A percentile compares a stretch with the other conserved stretches of the same genome.
These are phyloP conservation scores for Solanum clarkiae DNA, from an alignment of 257 asterid genomes.

Conservation along the genomic window DNA sequence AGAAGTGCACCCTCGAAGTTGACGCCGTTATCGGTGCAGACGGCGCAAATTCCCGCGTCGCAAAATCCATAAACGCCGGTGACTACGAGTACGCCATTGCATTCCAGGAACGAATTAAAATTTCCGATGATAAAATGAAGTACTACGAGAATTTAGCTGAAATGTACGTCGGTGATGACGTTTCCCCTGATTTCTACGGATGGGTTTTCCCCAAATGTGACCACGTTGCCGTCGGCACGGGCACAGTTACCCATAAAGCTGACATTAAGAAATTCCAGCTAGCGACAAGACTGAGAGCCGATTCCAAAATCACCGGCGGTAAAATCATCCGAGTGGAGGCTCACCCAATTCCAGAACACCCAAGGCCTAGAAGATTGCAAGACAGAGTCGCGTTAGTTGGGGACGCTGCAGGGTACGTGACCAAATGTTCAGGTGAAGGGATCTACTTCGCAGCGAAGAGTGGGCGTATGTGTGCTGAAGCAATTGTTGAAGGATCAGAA, in stretches of 20 bases:
- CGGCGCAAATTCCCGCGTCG: slow-evolving; percentile 95
- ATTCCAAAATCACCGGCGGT: slow-evolving; percentile 62
- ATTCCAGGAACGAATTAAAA: slow-evolving; percentile 76
- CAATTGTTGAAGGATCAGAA: slow-evolving; percentile 74
- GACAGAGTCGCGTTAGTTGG: slow-evolving; percentile 77
- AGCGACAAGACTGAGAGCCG: slow-evolving; percentile 72
- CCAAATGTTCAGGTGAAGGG: slow-evolving; percentile 89
- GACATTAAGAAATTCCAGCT: slow-evolving; percentile 74
- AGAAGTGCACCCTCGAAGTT: slow-evolving; percentile 55
- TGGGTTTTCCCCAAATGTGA: slow-evolving; percentile 96
- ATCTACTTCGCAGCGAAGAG: slow-evolving; percentile 87
- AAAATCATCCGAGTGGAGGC: slow-evolving; percentile 86
- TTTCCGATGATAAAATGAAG: slow-evolving; percentile 80
- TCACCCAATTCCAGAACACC: slow-evolving; percentile 89
- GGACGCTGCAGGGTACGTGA: slow-evolving; percentile 88
- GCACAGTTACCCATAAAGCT: slow-evolving; percentile 80
- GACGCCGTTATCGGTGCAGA: slow-evolving; percentile 91
- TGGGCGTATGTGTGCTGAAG: slow-evolving; percentile 93
- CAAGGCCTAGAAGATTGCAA: slow-evolving; percentile 53
- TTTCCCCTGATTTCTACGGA: slow-evolving; percentile 87
- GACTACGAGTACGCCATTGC: slow-evolving; percentile 95
- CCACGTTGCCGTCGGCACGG: slow-evolving; percentile 95
- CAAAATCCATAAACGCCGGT: slow-evolving; percentile 73
- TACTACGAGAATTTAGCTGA: slow-evolving; percentile 72
- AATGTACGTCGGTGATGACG: slow-evolving; percentile 93